Conservation (phyloP, 257 asterid species). For the Nicotiana tabacum region DNA sequence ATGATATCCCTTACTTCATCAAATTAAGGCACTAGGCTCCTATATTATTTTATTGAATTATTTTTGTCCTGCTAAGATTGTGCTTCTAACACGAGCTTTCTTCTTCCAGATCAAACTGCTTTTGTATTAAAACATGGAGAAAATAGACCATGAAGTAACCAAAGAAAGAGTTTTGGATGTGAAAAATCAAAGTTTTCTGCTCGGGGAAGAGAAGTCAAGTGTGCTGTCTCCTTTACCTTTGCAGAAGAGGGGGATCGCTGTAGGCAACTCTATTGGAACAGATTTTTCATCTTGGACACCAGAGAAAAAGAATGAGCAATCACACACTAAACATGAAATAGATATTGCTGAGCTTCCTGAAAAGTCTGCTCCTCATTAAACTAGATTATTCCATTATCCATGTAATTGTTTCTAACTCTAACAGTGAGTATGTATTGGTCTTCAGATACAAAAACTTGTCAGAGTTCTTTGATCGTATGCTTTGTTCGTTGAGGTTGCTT, state of each 20-base stretch:
- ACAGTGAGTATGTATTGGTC: neutral
- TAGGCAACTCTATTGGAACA: conserved; percentile 17
- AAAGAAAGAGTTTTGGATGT: conserved; percentile 6
- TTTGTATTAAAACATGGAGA: conserved; percentile 28
- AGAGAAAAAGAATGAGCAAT: conserved; percentile 46
- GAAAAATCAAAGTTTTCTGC: conserved; percentile 8
- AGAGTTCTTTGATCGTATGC: conserved; percentile 57
- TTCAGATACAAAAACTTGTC: conserved; percentile 44
- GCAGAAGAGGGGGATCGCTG: conserved; percentile 21
- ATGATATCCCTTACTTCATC: too few species aligned
- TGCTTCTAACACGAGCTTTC: neutral
- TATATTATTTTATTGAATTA: neutral
- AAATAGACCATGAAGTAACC: conserved; percentile 12
- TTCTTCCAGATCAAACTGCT: conserved; percentile 11
- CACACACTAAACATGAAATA: conserved; percentile 28
- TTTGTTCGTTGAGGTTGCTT: conserved; percentile 63
- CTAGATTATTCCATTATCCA: conserved; percentile 2
- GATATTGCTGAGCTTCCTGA: conserved; percentile 45
- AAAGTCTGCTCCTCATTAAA: conserved; percentile 36
- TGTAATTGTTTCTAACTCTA: neutral
- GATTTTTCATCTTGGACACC: conserved; percentile 58
- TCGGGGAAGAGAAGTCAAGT: conserved; percentile 9
- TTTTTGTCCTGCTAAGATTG: neutral
- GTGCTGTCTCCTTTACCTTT: conserved; percentile 14
- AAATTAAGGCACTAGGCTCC: neutral